Evolutionary conservation across 2,329 filamentous ascomycete species (phyloP), one percentile per base, ranked within the genome.

Genomic region (Ascochyta lentis): DNA sequence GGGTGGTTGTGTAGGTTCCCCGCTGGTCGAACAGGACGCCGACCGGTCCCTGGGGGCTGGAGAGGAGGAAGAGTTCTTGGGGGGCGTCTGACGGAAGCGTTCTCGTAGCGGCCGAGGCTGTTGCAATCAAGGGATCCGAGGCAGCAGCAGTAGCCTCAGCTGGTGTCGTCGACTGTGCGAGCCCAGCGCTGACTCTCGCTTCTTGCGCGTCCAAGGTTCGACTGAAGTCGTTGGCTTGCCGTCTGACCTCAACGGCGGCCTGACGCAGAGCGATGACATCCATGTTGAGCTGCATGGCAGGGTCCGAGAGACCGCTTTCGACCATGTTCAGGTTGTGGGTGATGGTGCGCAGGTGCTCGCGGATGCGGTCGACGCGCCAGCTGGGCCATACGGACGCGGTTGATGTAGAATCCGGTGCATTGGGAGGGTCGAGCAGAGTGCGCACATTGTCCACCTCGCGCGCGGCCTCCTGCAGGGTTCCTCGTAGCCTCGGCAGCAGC

Each of bases 31-130:
- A 75, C 2, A 76, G 56, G 29, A 76, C 55, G 12, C 71, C 72
- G 15, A 75, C 70, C 0, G 73, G 72, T 7, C 74, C 74, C 38
- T 74, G 70, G 0, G 74, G 72, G 50, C 71, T 72, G 24, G 72
- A 74, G 0, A 76, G 65, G 9, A 76, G 61, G 47, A 75, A 76
- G 6, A 75, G 58, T 45, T 76, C 68, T 24, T 62, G 55, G 7
- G 66, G 67, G 7, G 63, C 54, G 27, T 61, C 54, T 27, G 68
- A 34, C 1, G 63, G 59, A 5, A 67, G 45, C 29, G 61, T 42
- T 8, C 48, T 61, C 3, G 52, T 12, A 9, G 41, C 31, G n/a
- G 35, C 45, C 19, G 55, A 49, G 12, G 58, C 45, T 31, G 58
- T 41, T 15, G 53, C 46, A 9, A 52, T 8, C 22, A 56, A 35